Percentiles rank a stretch among this genome's conserved stretches.
These are phyloP conservation scores for Lepidium africanum DNA, from an alignment of 345 rosid species.

Conservation along the genomic window DNA sequence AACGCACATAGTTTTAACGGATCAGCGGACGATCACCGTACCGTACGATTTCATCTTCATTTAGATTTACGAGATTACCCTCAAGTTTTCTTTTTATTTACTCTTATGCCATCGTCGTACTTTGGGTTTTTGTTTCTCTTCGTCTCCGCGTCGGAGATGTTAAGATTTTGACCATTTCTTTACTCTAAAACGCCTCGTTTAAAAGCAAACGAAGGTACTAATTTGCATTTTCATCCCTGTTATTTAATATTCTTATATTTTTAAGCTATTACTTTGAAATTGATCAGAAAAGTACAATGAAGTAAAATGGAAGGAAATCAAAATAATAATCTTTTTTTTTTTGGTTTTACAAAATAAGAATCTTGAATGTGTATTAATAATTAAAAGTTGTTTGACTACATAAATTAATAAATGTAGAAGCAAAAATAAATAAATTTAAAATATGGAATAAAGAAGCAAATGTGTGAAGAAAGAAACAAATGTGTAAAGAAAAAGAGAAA, in stretches of 20 bases:
- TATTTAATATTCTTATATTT: background rate
- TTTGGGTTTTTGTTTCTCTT: constrained; percentile 4
- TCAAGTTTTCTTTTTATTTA: background rate
- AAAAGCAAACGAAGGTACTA: background rate
- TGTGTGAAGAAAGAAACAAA: too few species aligned
- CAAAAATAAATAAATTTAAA: background rate
- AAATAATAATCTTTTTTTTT: background rate
- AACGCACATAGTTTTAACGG: constrained; percentile 22
- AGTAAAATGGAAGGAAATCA: background rate
- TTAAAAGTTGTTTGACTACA: background rate
- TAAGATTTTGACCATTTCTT: constrained; percentile 24
- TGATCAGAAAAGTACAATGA: background rate
- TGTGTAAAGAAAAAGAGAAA: too few species aligned
- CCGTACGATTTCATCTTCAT: background rate
- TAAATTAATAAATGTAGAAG: background rate
- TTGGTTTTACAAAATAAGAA: background rate
- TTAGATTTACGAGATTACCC: background rate
- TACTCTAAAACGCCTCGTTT: background rate
- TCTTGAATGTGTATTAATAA: background rate
- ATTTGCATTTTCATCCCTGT: background rate
- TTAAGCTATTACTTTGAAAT: background rate
- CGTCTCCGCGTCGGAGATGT: constrained; percentile 25
- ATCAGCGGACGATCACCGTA: constrained; percentile 1
- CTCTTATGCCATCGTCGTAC: constrained; percentile 20
- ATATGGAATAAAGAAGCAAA: too few species aligned